Evolutionary conservation across 768 basidiomycete genomes (phyloP).

Genomic region (Lentinula boryana): DNA sequence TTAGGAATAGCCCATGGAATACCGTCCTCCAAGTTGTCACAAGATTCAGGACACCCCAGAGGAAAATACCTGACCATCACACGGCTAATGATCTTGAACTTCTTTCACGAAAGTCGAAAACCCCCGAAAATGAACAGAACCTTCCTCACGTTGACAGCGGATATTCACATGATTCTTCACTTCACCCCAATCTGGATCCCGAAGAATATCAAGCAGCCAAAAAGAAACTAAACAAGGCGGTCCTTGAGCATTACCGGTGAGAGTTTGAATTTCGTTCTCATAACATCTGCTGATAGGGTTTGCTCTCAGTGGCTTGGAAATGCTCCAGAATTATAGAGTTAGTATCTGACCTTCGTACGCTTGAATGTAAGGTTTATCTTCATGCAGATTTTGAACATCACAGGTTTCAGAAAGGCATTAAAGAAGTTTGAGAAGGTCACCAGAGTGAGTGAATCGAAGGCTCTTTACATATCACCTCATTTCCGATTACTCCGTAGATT

Average conservation of each 20-base stretch:
- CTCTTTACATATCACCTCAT: not conserved
- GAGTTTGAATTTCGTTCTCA: not conserved
- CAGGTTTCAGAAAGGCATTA: constrained; percentile 82
- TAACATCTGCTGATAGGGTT: not conserved
- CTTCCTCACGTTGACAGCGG: not conserved
- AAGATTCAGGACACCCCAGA: not conserved
- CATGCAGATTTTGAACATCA: constrained; percentile 72
- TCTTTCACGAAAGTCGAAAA: not conserved
- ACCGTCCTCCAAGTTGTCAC: not conserved
- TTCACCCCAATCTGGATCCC: constrained; percentile 38
- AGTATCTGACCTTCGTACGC: constrained; percentile 12
- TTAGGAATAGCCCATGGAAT: not conserved
- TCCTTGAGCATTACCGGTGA: constrained; percentile 78
- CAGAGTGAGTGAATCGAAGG: constrained; percentile 32
- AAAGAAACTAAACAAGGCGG: constrained; percentile 77
- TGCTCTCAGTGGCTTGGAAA: constrained; percentile 59
- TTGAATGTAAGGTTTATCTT: not conserved
- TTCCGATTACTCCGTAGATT: constrained; percentile 35
- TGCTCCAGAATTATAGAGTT: constrained; percentile 87
- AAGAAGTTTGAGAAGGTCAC: constrained; percentile 85
- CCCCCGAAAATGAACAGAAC: not conserved
- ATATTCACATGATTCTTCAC: not conserved
- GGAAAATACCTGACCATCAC: not conserved
- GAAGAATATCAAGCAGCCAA: constrained; percentile 84
- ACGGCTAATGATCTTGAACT: not conserved